Base-by-base conservation (phyloP, 192 early-diverging fungal species). In the Backusella tarrabulga region DNA sequence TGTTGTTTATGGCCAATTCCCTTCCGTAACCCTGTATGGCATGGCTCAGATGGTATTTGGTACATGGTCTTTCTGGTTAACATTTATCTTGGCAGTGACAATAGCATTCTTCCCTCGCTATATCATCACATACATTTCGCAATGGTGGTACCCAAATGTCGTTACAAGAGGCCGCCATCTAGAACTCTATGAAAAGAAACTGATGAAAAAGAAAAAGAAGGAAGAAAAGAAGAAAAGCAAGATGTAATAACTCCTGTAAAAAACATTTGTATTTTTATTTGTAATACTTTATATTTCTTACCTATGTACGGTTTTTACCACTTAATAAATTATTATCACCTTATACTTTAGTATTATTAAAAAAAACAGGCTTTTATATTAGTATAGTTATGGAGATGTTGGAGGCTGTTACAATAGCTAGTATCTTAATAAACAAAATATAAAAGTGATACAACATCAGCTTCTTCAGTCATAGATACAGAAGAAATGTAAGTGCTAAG, bases 41-140 rank as follows among this genome's bases (percentile, higher is more conserved):
- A 90, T 95, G 56, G 88, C 90, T 5, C 71, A 84, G 0, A 85
- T 90, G 7, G 81, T 97, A 44, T 90, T 94, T 76, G 76, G 83
- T 6, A 83, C 88, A 23, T 84, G 89, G 17, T 79, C 86, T 5
- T 98, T 98, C 77, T 98, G 93, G 90, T 83, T 95, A 26, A 87
- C 86, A 26, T 77, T 93, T 21, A 29, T 92, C 1, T 77, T 99
- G 32, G 78, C 90, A 0, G 88, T 96, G 7, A 82, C 93, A 6
- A 73, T 93, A 0, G 86, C 91, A 0, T 81, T 97, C 73, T 76
- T 94, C 54, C 93, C 94, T 6, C 85, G 94, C 52, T 93, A 90
- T 80, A 68, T 88, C 0, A 81, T 91, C 34, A 85, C 91, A 70
- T 95, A 89, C 75, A 80, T 91, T 35, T 90, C 85, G 77, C 88